These are phyloP conservation scores for Pestalotiopsis sp. DNA, from an alignment of 2,329 filamentous ascomycete species.

Conservation along the genomic window DNA sequence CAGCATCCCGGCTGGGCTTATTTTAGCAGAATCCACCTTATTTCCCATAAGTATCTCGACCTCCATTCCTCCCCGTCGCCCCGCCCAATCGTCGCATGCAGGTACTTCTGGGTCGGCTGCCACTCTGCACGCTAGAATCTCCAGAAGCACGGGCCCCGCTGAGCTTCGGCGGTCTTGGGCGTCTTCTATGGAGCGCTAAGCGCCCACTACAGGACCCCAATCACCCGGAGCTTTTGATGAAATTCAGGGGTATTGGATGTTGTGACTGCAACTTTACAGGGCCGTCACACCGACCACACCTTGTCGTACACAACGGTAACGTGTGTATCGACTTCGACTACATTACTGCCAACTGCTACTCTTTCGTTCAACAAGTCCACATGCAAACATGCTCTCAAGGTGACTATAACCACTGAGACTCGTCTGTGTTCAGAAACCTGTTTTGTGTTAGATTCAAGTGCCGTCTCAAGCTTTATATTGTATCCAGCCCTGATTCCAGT, in stretches of 20 bases:
- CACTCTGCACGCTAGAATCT: not conserved
- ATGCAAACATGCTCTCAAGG: not conserved
- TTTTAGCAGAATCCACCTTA: constrained; percentile 6
- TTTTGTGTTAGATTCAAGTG: not conserved
- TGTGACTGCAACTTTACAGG: not conserved
- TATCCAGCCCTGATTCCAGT: not conserved
- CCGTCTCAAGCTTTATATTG: not conserved
- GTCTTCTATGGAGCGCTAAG: constrained; percentile 2
- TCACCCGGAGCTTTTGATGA: not conserved
- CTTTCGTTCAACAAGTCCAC: not conserved
- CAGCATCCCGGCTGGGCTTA: constrained; percentile 1
- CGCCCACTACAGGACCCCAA: not conserved
- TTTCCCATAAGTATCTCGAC: not conserved
- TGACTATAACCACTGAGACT: not conserved
- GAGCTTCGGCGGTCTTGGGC: not conserved
- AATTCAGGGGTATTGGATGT: not conserved
- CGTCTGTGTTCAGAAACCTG: not conserved
- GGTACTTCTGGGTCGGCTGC: not conserved
- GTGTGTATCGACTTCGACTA: not conserved
- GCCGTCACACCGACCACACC: not conserved
- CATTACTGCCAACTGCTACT: too few relatives aligned
- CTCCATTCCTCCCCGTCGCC: not conserved
- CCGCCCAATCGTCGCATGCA: not conserved
- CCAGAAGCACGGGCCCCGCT: not conserved
- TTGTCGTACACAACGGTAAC: not conserved